A percentile compares a stretch with the other conserved stretches of the same genome.
Conservation (phyloP, 2,329 filamentous ascomycete genomes). For the Hypoxylon sp. region DNA sequence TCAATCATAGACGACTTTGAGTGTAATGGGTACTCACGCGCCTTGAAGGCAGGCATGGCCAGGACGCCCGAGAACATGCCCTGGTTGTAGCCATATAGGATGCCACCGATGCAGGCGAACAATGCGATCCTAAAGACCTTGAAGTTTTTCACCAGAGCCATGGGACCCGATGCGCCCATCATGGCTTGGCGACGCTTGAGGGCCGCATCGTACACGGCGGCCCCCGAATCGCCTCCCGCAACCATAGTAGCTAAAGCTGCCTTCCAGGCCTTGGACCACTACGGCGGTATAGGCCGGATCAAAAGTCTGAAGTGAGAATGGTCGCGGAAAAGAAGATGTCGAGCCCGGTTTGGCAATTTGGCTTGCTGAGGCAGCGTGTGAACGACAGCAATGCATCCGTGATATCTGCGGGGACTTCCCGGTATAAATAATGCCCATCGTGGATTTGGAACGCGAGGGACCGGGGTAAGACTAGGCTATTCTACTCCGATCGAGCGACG, state of each 20-base stretch:
- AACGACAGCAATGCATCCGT: constrained; percentile 8
- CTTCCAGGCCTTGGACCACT: background rate
- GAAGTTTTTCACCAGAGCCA: constrained; percentile 67
- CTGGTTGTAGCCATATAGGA: constrained; percentile 79
- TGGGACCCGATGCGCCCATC: constrained; percentile 58
- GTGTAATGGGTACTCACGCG: constrained; percentile 55
- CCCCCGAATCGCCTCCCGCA: constrained; percentile 55
- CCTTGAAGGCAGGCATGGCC: constrained; percentile 66
- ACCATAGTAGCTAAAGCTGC: constrained; percentile 50
- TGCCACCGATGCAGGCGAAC: constrained; percentile 73
- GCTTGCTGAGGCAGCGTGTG: constrained; percentile 10
- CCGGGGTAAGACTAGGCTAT: constrained; percentile 19
- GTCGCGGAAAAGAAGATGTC: background rate
- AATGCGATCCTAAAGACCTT: constrained; percentile 71
- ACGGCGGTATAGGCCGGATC: background rate
- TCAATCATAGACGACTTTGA: background rate
- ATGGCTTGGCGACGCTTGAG: constrained; percentile 57
- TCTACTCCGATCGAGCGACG: constrained; percentile 27
- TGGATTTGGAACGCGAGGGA: constrained; percentile 9
- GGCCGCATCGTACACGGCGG: constrained; percentile 58
- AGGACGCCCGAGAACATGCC: constrained; percentile 81
- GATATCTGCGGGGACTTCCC: background rate
- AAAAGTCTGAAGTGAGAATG: background rate
- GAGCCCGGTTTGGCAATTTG: constrained; percentile 1
- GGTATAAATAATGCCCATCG: constrained; percentile 31